A percentile compares a stretch with the other conserved stretches of the same genome.
Conservation (phyloP, 1,139 yeast genomes). For the Geotrichum carabidarum region DNA sequence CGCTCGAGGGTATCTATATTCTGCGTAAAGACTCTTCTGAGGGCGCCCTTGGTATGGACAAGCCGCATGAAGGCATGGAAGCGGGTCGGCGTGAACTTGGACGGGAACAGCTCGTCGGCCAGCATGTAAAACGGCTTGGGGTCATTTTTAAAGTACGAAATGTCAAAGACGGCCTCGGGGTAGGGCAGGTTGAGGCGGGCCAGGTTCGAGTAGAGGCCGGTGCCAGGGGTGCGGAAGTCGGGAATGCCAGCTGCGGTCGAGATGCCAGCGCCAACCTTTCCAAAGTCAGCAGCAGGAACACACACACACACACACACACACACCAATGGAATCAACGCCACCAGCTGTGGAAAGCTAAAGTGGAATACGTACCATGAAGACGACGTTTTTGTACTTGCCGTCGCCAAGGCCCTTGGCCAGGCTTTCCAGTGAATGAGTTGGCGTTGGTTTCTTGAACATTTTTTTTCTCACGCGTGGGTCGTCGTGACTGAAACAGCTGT, state of each 20-base stretch:
- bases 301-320: not conserved
- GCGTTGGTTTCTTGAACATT: not conserved
- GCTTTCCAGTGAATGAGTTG: slow-evolving; percentile 22
- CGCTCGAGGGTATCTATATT: slow-evolving; percentile 90
- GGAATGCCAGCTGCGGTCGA: slow-evolving; percentile 94
- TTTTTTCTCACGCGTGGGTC: no score
- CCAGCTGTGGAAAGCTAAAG: not conserved
- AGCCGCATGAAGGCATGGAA: slow-evolving; percentile 69
- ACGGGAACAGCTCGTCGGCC: slow-evolving; percentile 83
- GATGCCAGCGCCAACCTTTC: slow-evolving; percentile 78
- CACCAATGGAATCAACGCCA: not conserved
- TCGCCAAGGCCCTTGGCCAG: slow-evolving; percentile 30
- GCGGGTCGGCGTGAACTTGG: slow-evolving; percentile 74
- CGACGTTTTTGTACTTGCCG: slow-evolving; percentile 32
- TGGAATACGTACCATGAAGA: slow-evolving; percentile 33
- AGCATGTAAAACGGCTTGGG: slow-evolving; percentile 83
- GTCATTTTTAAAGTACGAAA: slow-evolving; percentile 64
- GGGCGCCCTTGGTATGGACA: slow-evolving; percentile 55
- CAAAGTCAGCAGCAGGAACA: no score
- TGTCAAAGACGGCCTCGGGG: slow-evolving; percentile 94
- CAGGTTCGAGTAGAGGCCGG: slow-evolving; percentile 83
- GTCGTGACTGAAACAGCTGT: not conserved
- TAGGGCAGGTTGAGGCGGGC: slow-evolving; percentile 71
- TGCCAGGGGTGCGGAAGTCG: slow-evolving; percentile 85
- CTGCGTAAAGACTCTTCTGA: slow-evolving; percentile 78